phyloP scores from a whole-genome alignment of 805 yeast genomes.

The Suhomyces vadensis region DNA sequence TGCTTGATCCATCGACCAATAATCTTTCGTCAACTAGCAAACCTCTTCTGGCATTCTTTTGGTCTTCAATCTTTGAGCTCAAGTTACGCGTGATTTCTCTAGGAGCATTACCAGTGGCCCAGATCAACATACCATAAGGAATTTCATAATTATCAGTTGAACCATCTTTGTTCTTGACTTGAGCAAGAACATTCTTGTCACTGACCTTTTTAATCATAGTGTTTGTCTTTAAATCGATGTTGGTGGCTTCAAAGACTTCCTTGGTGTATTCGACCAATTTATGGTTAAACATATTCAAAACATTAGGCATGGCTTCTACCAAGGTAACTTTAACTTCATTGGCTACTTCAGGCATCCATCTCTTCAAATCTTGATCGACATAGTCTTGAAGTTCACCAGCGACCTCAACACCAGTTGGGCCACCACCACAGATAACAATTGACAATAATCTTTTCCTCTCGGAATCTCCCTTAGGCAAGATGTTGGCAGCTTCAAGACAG shows the following conservation, averaged over 20 bases:
- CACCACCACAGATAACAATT: conserved; percentile 96
- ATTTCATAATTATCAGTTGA: conserved; percentile 57
- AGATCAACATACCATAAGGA: conserved; percentile 90
- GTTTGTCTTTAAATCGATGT: conserved; percentile 74
- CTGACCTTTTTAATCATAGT: conserved; percentile 89
- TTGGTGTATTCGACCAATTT: conserved; percentile 77
- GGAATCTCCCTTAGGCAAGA: conserved; percentile 69
- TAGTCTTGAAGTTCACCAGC: conserved; percentile 96
- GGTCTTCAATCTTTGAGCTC: conserved; percentile 68
- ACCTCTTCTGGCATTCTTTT: conserved; percentile 87
- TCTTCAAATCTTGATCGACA: conserved; percentile 83
- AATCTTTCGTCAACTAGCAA: conserved; percentile 79
- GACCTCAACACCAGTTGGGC: conserved; percentile 97
- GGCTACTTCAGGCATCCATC: conserved; percentile 86
- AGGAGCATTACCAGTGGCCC: conserved; percentile 98
- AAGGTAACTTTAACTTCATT: conserved; percentile 80
- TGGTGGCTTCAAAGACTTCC: conserved; percentile 63
- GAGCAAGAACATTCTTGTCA: conserved; percentile 67
- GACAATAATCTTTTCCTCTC: conserved; percentile 84
- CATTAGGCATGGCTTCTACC: conserved; percentile 90
- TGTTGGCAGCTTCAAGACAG: conserved; percentile 83
- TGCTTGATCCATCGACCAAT: conserved; percentile 78
- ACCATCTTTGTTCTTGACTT: conserved; percentile 66
- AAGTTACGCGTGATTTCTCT: conserved; percentile 71
- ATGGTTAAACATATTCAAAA: conserved; percentile 71